Evolutionary conservation across 306 rosid genomes (phyloP).

Genomic region (Luffa acutangula): DNA sequence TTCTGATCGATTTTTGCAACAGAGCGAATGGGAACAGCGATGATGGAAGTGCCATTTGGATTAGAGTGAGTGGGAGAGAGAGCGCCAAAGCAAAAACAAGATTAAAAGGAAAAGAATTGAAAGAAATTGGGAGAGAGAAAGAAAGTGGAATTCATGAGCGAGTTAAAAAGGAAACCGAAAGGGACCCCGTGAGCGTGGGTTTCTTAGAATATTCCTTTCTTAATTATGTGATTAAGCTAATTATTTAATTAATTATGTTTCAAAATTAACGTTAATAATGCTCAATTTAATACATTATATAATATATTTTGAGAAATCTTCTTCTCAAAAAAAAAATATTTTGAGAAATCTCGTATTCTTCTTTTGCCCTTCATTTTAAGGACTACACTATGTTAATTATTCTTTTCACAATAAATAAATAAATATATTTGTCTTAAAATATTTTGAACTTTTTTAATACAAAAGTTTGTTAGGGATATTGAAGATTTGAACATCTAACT

Average conservation of each 20-base stretch:
- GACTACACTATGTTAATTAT: too few relatives aligned
- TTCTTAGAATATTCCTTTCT: neutral
- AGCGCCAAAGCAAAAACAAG: neutral
- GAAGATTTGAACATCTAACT: too few relatives aligned
- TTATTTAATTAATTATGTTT: neutral
- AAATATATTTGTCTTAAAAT: too few relatives aligned
- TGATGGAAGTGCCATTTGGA: neutral
- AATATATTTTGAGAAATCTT: too few relatives aligned
- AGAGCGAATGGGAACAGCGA: constrained; percentile 3
- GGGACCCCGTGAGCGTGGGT: neutral
- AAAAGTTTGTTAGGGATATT: too few relatives aligned
- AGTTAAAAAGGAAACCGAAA: neutral
- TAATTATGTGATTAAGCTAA: neutral
- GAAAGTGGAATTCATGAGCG: constrained; percentile 3
- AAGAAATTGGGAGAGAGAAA: neutral
- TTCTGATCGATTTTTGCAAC: constrained; percentile 12
- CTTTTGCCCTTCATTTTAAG: neutral
- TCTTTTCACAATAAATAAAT: too few relatives aligned
- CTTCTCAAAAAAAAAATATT: too few relatives aligned
- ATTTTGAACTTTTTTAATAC: too few relatives aligned
- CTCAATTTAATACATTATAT: neutral
- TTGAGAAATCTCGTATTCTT: neutral
- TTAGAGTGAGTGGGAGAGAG: neutral
- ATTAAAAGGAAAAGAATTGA: neutral
- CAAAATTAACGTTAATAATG: neutral